Evolutionary conservation across 2,329 filamentous ascomycete species (phyloP), one percentile per base, ranked within the genome.

Genomic region (Trichoderma gracile): DNA sequence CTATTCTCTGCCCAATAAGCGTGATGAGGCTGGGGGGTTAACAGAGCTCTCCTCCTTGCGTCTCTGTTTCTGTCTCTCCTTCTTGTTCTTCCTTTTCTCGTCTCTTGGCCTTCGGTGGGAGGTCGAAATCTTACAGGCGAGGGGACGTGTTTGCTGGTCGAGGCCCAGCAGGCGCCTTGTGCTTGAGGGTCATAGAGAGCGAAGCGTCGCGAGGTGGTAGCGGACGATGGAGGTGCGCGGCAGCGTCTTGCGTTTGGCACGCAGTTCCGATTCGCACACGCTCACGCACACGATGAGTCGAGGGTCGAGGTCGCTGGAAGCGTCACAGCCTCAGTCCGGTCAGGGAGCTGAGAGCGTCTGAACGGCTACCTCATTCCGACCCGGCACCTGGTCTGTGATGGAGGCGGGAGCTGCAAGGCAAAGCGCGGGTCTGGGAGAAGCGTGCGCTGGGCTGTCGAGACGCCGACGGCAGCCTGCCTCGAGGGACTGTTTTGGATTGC

Each of bases 341-440:
- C 77, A 83, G 78, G 84, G 83, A 85, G 80, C 82, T 85, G 83
- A 85, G 82, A 76, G 75, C 78, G 79, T 78, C 76, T 77, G 78
- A 76, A 74, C 74, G 76, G 78, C 81, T 85, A 85, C 83, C 82
- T 81, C 84, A 86, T 86, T 82, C 81, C 83, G 82, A 72, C 72
- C 69, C 59, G 67, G 54, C 57, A 23, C 45, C 46, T 52, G 64
- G 21, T 47, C 27, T 42, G 33, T 17, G 63, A 27, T 19, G 61
- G n/a, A 30, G 52, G 46, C 57, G 46, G 21, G 54, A 42, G 33
- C 54, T 64, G 33, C 49, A 46, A 63, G 59, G 64, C 43, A 63
- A 63, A 65, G 62, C 60, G 60, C 61, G 43, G 64, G 50, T 61
- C 57, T 59, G 49, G 49, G 43, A 23, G 53, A 66, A 59, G 45